Conservation (phyloP, 192 early-diverging fungal species). For the Polychytrium aggregatum region DNA sequence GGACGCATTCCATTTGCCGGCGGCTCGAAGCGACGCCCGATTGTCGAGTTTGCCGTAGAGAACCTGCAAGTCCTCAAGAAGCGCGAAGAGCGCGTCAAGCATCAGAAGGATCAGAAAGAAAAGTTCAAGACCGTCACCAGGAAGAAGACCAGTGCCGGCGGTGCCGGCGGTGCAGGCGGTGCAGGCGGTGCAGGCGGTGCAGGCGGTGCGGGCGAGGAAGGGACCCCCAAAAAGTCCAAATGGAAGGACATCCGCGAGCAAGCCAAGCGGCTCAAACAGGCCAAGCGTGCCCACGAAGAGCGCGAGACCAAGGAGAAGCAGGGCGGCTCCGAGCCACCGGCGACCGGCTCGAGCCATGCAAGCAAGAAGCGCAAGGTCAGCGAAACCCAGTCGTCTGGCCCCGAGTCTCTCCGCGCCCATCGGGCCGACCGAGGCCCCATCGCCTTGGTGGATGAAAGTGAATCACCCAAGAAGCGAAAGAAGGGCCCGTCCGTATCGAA, state of each 20-base stretch:
- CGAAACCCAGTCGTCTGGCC: not conserved
- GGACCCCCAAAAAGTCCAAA: not conserved
- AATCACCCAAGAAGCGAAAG: constrained; percentile 1
- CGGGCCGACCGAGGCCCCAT: not conserved
- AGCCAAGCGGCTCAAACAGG: too few relatives aligned
- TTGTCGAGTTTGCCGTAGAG: constrained; percentile 88
- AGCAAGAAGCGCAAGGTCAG: not conserved
- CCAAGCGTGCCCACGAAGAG: too few relatives aligned
- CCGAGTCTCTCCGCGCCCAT: not conserved
- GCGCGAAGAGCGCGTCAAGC: constrained; percentile 33
- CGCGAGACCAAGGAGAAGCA: not conserved
- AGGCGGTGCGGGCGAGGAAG: not conserved
- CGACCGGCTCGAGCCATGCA: not conserved
- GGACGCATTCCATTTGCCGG: constrained; percentile 2
- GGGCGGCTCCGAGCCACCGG: not conserved
- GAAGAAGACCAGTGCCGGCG: constrained; percentile 8
- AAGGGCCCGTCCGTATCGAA: not conserved
- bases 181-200: constrained; percentile 4
- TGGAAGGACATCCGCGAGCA: too few relatives aligned
- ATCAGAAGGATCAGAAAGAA: constrained; percentile 3
- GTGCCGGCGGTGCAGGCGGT: constrained; percentile 6
- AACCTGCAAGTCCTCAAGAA: constrained; percentile 69
- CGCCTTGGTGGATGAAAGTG: not conserved
- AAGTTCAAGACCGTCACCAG: constrained; percentile 7
- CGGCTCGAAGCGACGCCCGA: constrained; percentile 52